A percentile compares a stretch with the other conserved stretches of the same genome.
Conservation (phyloP, 2,329 filamentous ascomycete genomes). For the Claviceps spartinae region DNA sequence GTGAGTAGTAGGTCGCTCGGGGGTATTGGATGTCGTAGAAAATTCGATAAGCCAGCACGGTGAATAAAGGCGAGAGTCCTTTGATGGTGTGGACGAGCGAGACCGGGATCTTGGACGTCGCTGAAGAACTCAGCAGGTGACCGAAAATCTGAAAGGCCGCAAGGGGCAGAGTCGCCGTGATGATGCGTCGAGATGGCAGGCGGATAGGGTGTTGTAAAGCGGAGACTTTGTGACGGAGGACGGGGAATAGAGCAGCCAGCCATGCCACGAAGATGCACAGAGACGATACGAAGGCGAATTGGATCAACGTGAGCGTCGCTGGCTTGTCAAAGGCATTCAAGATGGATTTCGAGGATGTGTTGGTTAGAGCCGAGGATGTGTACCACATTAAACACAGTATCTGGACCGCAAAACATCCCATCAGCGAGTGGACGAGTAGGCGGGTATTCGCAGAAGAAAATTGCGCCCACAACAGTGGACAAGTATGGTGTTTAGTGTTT, state of each 20-base stretch:
- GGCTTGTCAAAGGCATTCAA: constrained; percentile 83
- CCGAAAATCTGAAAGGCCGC: constrained; percentile 88
- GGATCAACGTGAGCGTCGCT: constrained; percentile 78
- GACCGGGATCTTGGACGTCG: constrained; percentile 87
- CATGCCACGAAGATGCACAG: constrained; percentile 74
- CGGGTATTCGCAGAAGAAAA: background rate
- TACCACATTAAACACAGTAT: constrained; percentile 85
- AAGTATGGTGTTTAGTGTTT: background rate
- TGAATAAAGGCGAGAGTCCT: constrained; percentile 88
- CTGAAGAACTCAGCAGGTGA: constrained; percentile 85
- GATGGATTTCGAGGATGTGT: constrained; percentile 96
- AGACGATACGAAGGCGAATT: constrained; percentile 84
- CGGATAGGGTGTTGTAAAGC: constrained; percentile 76
- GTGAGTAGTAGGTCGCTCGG: constrained; percentile 70
- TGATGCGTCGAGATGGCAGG: constrained; percentile 64
- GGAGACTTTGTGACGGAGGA: constrained; percentile 56
- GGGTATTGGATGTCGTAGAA: constrained; percentile 85
- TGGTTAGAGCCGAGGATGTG: constrained; percentile 85
- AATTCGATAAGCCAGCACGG: constrained; percentile 81
- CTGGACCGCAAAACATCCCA: constrained; percentile 32
- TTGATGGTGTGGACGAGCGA: constrained; percentile 98
- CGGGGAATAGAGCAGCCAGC: constrained; percentile 59
- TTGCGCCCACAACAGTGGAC: no score
- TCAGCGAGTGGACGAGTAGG: background rate
- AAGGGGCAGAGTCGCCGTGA: constrained; percentile 78